These are phyloP conservation scores for Globisporangium irregulare DNA, from an alignment of 352 stramenopile genomes.

Conservation along the genomic window DNA sequence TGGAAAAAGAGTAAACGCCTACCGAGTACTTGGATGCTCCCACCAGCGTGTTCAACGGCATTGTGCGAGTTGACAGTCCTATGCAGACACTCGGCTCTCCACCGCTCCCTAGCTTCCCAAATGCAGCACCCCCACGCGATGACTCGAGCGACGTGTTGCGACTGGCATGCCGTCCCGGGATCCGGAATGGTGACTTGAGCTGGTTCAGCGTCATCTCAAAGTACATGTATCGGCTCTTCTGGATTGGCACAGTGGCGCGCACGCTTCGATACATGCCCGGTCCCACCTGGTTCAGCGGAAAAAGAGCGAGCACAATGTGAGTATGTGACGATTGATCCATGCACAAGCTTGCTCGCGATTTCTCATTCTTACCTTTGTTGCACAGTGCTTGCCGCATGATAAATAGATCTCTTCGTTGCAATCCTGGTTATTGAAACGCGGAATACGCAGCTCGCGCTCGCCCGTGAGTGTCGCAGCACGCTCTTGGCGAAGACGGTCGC, in stretches of 20 bases:
- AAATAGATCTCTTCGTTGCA: conserved; percentile 86
- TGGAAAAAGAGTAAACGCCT: conserved; percentile 12
- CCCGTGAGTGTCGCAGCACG: conserved; percentile 68
- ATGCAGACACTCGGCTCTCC: conserved; percentile 76
- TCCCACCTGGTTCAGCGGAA: conserved; percentile 24
- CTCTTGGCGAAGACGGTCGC: conserved; percentile 73
- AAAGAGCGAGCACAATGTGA: background rate
- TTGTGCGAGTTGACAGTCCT: conserved; percentile 66
- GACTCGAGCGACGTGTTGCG: conserved; percentile 9
- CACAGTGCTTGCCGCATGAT: conserved; percentile 79
- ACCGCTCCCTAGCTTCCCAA: conserved; percentile 10
- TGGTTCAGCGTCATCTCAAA: conserved; percentile 82
- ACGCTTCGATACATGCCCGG: conserved; percentile 82
- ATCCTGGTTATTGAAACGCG: conserved; percentile 76
- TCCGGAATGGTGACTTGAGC: conserved; percentile 30
- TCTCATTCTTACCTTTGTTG: conserved; percentile 49
- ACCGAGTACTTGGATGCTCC: conserved; percentile 80
- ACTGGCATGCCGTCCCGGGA: conserved; percentile 17
- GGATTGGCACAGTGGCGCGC: conserved; percentile 55
- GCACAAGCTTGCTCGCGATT: no score
- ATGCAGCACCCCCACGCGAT: background rate
- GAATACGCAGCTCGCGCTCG: conserved; percentile 48
- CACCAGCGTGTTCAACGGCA: conserved; percentile 79
- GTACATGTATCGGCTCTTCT: conserved; percentile 74
- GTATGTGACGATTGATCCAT: background rate